These are phyloP conservation scores for Nicotiana attenuata DNA, from an alignment of 257 asterid species.

Conservation along the genomic window DNA sequence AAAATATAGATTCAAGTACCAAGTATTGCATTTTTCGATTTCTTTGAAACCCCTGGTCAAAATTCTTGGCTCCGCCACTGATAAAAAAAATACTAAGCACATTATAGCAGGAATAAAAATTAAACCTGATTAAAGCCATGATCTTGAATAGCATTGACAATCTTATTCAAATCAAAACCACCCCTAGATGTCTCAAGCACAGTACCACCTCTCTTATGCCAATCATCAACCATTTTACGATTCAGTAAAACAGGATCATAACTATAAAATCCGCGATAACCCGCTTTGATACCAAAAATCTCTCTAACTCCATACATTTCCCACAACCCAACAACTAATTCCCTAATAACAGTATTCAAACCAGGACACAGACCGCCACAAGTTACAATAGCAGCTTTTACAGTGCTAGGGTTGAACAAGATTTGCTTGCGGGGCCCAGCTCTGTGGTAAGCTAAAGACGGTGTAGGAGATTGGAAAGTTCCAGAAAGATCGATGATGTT, in stretches of 20 bases:
- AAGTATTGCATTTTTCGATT: no score
- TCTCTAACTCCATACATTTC: constrained; percentile 66
- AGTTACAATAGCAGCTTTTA: constrained; percentile 64
- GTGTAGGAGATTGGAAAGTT: constrained; percentile 11
- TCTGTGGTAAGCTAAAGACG: constrained; percentile 47
- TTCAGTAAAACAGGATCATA: constrained; percentile 35
- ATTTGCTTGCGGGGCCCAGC: constrained; percentile 74
- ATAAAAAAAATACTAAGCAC: neutral
- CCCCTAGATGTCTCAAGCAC: constrained; percentile 68
- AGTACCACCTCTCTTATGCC: constrained; percentile 78
- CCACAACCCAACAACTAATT: constrained; percentile 83
- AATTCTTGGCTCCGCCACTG: no score
- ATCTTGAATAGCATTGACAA: constrained; percentile 54
- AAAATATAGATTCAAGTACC: no score
- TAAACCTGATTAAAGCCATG: constrained; percentile 65
- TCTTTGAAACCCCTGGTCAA: no score
- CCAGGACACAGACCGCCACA: constrained; percentile 93
- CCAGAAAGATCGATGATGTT: constrained; percentile 48
- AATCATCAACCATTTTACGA: constrained; percentile 53
- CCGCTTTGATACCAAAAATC: constrained; percentile 56
- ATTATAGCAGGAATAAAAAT: neutral
- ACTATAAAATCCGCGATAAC: constrained; percentile 67
- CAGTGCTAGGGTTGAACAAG: constrained; percentile 37
- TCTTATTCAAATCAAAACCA: constrained; percentile 55
- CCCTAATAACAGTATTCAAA: constrained; percentile 76